Conservation (phyloP, 2,329 filamentous ascomycete genomes). For the Epichloe baconii region DNA sequence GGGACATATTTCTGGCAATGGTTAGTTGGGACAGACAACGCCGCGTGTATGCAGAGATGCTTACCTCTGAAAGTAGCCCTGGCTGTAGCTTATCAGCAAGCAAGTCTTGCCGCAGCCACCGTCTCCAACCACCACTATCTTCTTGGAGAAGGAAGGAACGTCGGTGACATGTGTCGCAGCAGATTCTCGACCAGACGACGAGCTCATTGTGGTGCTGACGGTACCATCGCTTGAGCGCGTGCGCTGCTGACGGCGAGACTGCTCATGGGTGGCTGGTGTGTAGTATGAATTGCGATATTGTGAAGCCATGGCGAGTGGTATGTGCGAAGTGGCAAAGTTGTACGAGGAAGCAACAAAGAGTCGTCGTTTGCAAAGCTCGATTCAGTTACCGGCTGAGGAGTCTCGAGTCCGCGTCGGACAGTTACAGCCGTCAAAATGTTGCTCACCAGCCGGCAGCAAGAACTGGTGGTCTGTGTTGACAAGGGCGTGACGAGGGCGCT, state of each 20-base stretch:
- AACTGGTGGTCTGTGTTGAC: conserved; percentile 1
- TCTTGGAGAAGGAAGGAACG: conserved; percentile 90
- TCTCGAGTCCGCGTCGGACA: conserved; percentile 2
- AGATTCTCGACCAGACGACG: conserved; percentile 62
- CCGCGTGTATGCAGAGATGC: conserved; percentile 10
- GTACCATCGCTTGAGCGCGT: conserved; percentile 76
- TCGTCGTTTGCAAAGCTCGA: conserved; percentile 1
- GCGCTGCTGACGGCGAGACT: conserved; percentile 34
- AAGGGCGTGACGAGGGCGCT: background rate
- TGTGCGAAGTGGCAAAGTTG: background rate
- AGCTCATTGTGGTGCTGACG: conserved; percentile 72
- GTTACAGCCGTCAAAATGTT: background rate
- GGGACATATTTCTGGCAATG: conserved; percentile 86
- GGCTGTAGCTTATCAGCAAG: conserved; percentile 94
- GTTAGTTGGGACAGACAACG: background rate
- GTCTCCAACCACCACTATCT: conserved; percentile 97
- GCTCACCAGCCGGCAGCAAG: conserved; percentile 1
- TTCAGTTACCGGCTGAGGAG: background rate
- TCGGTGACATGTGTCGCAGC: conserved; percentile 78
- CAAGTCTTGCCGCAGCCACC: conserved; percentile 98
- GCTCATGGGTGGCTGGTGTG: conserved; percentile 22
- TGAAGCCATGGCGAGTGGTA: conserved; percentile 32
- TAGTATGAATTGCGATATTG: conserved; percentile 44
- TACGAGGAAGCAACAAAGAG: background rate
- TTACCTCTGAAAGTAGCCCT: conserved; percentile 96